phyloP scores from a whole-genome alignment of 345 rosid genomes.

The Eutrema yunnanense region DNA sequence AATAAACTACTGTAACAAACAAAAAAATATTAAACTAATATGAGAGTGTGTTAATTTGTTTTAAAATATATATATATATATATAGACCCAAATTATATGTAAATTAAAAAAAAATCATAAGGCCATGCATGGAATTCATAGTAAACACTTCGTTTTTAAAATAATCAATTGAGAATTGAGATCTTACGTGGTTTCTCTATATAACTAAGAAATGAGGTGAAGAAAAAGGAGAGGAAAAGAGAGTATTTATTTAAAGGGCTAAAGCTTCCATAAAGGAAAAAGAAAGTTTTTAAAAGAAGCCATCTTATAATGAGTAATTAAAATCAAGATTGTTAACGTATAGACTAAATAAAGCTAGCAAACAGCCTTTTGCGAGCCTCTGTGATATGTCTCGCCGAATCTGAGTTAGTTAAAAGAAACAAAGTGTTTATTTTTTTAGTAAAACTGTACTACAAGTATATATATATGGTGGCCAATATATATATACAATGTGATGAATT shows the following conservation, averaged over 20 bases:
- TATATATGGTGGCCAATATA: background rate
- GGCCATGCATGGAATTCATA: background rate
- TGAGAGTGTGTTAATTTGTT: no score
- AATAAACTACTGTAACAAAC: no score
- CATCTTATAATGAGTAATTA: constrained; percentile 10
- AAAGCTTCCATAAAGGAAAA: constrained; percentile 31
- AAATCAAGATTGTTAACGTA: constrained; percentile 22
- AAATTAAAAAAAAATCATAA: no score
- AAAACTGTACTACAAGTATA: constrained; percentile 1
- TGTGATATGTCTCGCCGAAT: constrained; percentile 26
- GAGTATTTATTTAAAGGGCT: constrained; percentile 5
- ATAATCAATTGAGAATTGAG: background rate
- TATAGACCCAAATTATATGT: no score
- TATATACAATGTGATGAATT: background rate
- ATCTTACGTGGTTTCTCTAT: background rate
- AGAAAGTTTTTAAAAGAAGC: constrained; percentile 13
- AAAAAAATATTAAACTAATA: no score
- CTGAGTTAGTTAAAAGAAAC: constrained; percentile 20
- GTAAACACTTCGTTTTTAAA: background rate
- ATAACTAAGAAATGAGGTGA: background rate
- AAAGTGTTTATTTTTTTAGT: background rate
- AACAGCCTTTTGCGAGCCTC: constrained; percentile 32
- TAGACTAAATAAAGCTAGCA: constrained; percentile 26
- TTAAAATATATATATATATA: no score
- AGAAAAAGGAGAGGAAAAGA: constrained; percentile 3